Conservation (phyloP, 1,284 basidiomycete genomes). For the Somion occarium region DNA sequence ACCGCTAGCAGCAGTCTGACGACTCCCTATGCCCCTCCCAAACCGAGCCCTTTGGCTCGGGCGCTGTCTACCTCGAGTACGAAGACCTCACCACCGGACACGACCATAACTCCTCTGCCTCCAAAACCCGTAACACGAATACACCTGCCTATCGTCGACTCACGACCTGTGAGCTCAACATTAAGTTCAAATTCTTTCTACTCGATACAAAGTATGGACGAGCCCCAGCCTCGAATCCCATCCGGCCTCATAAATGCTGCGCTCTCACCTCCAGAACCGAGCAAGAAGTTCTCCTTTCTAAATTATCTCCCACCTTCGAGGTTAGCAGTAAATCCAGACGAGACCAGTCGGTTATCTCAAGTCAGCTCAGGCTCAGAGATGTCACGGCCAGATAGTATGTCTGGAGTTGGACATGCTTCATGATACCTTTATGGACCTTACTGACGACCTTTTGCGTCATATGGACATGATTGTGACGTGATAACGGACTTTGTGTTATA, state of each 20-base stretch:
- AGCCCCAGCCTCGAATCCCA: slow-evolving; percentile 12
- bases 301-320: slow-evolving; percentile 18
- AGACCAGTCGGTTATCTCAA: slow-evolving; percentile 26
- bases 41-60: slow-evolving; percentile 14
- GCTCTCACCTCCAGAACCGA: slow-evolving; percentile 18
- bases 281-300: slow-evolving; percentile 13
- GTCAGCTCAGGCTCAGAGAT: slow-evolving; percentile 26
- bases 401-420: slow-evolving; percentile 10
- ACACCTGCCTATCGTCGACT: not conserved
- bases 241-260: slow-evolving; percentile 22
- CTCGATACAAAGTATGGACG: slow-evolving; percentile 30
- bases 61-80: not conserved
- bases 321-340: slow-evolving; percentile 15
- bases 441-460: not conserved
- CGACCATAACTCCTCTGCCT: slow-evolving; percentile 1
- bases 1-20: too few species aligned
- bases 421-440: slow-evolving; percentile 3
- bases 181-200: slow-evolving; percentile 29
- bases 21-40: slow-evolving; percentile 9
- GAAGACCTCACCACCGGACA: slow-evolving; percentile 1
- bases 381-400: slow-evolving; percentile 20
- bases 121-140: not conserved
- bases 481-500: too few species aligned
- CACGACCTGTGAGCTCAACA: slow-evolving; percentile 18
- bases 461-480: too few species aligned